These are phyloP conservation scores for Torrubiellomyces zombiae DNA, from an alignment of 2,329 filamentous ascomycete genomes.

Conservation along the genomic window DNA sequence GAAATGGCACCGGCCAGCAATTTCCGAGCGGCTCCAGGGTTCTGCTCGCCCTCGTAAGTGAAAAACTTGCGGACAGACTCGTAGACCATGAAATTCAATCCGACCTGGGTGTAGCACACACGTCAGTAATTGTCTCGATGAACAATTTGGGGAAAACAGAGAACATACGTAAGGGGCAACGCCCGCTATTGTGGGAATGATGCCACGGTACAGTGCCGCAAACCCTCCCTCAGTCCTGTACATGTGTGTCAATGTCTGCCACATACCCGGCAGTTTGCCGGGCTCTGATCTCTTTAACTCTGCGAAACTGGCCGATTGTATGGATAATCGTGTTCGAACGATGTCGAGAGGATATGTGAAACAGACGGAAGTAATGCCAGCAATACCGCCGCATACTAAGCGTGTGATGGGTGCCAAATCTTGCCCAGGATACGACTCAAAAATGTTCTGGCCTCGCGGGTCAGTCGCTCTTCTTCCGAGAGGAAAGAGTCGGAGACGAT, in stretches of 20 bases:
- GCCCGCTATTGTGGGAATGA: constrained; percentile 82
- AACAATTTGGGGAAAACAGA: too few relatives aligned
- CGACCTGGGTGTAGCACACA: constrained; percentile 45
- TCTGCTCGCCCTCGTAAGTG: constrained; percentile 74
- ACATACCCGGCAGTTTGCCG: constrained; percentile 77
- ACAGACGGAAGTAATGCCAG: constrained; percentile 88
- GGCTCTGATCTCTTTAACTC: constrained; percentile 49
- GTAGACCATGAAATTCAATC: constrained; percentile 97
- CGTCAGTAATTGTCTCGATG: not conserved
- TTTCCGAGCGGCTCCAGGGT: constrained; percentile 66
- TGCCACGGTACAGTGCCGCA: constrained; percentile 77
- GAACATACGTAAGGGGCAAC: constrained; percentile 73
- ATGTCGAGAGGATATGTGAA: constrained; percentile 96
- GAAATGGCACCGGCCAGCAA: constrained; percentile 80
- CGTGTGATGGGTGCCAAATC: constrained; percentile 59
- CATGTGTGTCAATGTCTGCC: constrained; percentile 64
- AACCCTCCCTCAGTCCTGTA: constrained; percentile 83
- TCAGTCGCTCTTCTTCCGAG: not conserved
- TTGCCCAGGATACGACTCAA: constrained; percentile 57
- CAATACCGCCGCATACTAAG: constrained; percentile 76
- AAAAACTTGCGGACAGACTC: constrained; percentile 72
- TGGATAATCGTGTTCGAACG: constrained; percentile 84
- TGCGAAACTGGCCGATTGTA: constrained; percentile 93
- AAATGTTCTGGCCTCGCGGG: constrained; percentile 39
- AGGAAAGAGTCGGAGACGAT: not conserved